Evolutionary conservation across 176 grass and related monocot genomes (phyloP).

Genomic region (Puya raimondii): DNA sequence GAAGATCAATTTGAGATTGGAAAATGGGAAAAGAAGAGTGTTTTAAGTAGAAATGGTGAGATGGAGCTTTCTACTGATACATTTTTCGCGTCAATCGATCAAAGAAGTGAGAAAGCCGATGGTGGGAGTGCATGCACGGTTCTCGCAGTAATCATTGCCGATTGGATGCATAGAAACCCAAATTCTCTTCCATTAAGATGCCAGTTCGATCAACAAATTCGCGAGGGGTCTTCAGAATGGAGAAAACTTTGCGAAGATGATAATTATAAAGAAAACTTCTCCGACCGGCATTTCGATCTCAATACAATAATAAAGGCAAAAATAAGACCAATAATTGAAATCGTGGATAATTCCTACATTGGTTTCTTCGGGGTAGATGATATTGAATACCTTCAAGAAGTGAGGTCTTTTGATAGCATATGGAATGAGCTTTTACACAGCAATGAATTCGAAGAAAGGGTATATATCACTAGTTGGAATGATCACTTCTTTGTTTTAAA

Average conservation of each 20-base stretch:
- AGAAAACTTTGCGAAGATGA: conserved; percentile 56
- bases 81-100: conserved; percentile 96
- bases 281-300: conserved; percentile 88
- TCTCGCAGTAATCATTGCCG: conserved; percentile 70
- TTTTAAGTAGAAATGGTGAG: conserved; percentile 58
- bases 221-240: conserved; percentile 78
- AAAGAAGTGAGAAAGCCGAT: conserved; percentile 75
- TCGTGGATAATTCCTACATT: conserved; percentile 46
- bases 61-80: conserved; percentile 61
- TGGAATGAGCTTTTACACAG: conserved; percentile 47
- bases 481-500: conserved; percentile 96
- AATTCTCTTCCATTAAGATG: conserved; percentile 54
- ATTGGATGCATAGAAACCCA: conserved; percentile 73
- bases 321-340: conserved; percentile 39
- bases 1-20: conserved; percentile 65
- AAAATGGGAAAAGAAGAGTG: conserved; percentile 62
- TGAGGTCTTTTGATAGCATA: conserved; percentile 64
- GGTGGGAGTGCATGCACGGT: conserved; percentile 77
- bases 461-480: conserved; percentile 93
- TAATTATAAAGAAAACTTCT: conserved; percentile 43
- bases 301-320: conserved; percentile 78
- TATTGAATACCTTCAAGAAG: conserved; percentile 41
- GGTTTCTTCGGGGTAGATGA: conserved; percentile 64
- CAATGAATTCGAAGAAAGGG: conserved; percentile 14
- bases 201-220: conserved; percentile 66